These are phyloP conservation scores for Saccharomycopsis babjevae DNA, from an alignment of 805 yeast species.

Conservation along the genomic window DNA sequence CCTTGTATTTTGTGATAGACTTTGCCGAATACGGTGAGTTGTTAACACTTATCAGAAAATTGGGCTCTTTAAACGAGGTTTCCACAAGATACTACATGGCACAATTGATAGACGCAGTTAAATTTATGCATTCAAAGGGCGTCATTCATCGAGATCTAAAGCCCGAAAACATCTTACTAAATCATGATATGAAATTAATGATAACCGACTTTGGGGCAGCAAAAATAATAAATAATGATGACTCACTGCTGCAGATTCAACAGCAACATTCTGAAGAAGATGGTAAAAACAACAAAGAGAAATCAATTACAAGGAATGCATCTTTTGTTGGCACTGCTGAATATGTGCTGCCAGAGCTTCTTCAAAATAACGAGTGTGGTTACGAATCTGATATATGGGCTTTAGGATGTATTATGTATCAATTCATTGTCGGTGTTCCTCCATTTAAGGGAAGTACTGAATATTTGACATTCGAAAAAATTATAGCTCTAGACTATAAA, in stretches of 20 bases:
- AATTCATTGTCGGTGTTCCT: conserved; percentile 72
- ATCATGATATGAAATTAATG: conserved; percentile 77
- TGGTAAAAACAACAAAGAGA: conserved; percentile 18
- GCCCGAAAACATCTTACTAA: conserved; percentile 86
- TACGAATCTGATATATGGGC: conserved; percentile 91
- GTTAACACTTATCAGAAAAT: conserved; percentile 62
- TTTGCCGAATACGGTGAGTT: conserved; percentile 95
- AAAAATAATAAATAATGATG: conserved; percentile 37
- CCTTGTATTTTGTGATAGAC: conserved; percentile 85
- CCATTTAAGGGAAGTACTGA: conserved; percentile 86
- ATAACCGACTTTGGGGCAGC: conserved; percentile 99
- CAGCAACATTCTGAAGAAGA: conserved; percentile 31
- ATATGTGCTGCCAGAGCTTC: conserved; percentile 86
- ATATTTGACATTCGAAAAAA: conserved; percentile 79
- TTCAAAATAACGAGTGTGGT: conserved; percentile 70
- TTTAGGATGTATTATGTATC: conserved; percentile 78
- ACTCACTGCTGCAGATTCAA: conserved; percentile 7
- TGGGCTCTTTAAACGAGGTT: conserved; percentile 66
- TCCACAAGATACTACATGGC: conserved; percentile 73
- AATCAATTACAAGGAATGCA: conserved; percentile 31
- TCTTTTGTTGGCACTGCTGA: conserved; percentile 98
- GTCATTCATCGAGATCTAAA: conserved; percentile 90
- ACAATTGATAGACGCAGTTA: conserved; percentile 85
- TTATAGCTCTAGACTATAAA: conserved; percentile 63
- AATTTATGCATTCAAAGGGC: conserved; percentile 80